Base-by-base conservation (phyloP, 2,329 filamentous ascomycete genomes). In the Xylariaceae sp. region DNA sequence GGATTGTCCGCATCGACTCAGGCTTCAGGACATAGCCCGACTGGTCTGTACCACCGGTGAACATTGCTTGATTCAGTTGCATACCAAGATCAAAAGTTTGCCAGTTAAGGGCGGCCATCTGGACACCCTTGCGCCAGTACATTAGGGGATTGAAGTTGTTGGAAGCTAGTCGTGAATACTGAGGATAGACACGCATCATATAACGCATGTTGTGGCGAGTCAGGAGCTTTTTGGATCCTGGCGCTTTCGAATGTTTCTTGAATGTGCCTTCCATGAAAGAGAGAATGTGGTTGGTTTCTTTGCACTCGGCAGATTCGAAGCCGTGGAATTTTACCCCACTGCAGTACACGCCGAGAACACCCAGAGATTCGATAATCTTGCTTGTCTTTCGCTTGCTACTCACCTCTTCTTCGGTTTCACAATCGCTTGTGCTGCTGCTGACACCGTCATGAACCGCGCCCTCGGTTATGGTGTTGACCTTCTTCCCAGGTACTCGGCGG, bases 61-160 rank as follows among this genome's bases (percentile, higher is more conserved):
- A 99, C 94, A 99, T 97, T 70, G 94, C 94, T 67, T 94, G 89
- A 72, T 97, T 97, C 73, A 97, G 82, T 72, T 97, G 93, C 84
- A 97, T 94, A 51, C 92, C 91, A 15, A 95, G 81, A 71, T 97
- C 94, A 70, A 95, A 97, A 0, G 92, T 97, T 75, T 99, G 94
- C 93, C 94, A 97, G 75, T 99, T 99, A 63, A 97, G 80, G 0
- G 94, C 94, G 11, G 89, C 92, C 93, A 99, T 97, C 75, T 99
- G 94, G 15, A 97, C 94, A 37, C 94, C 94, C 49, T 91, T 87
- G 55, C 93, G 87, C 94, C 94, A 99, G 72, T 94, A 96, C 63
- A 88, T 87, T 64, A 96, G 83, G 0, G 94, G 94, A 69, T 97
- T 92, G 70, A 97, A 97, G 75, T 99, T 99, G 67, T 88, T 90